Evolutionary conservation across 2,329 filamentous ascomycete species (phyloP), one percentile per base, ranked within the genome.

Genomic region (Periglandula ipomoeae): DNA sequence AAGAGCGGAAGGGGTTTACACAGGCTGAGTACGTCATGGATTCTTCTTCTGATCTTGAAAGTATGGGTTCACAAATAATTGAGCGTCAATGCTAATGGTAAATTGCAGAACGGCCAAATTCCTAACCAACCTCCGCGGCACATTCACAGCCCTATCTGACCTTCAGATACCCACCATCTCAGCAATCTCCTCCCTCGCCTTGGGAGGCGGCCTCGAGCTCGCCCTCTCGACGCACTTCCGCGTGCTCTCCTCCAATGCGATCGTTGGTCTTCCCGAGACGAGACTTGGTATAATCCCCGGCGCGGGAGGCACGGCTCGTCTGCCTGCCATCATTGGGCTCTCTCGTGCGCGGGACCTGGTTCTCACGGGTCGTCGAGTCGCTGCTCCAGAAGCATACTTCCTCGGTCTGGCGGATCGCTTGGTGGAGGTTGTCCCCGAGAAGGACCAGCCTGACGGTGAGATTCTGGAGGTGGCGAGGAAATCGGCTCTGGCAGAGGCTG

Each of bases 141-240:
- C 91, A 44, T 83, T 98, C 61, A 72, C 79, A 37, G 73, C 78
- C 38, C 79, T 98, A 51, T 77, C 87, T 24, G 66, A 73, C 51
- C 83, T 98, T 38, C 87, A 85, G 13, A 83, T 97, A 56, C 93
- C 93, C 24, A 95, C 91, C 46, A 91, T 98, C 62, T 84, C 87
- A 3, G 89, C 89, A 50, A 81, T 98, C 53, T 85, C 85, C 48
- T 93, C 87, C 44, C 71, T 87, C 50, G 93, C 93, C 5, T 84
- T 97, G 26, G 93, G 93, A 54, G 93, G 93, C 59, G 93, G 93
- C 42, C 82, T 98, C 55, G 93, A 98, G 70, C 80, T 98, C 47
- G 91, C 89, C 2, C 81, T 98, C 6, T 83, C 85, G 56, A 95
- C 91, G 1, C 83, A 93, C 66, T 82, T 98, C 67, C 88, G 93